phyloP scores from a whole-genome alignment of 2,329 filamentous ascomycete genomes.

The Diaporthe citrichinensis region DNA sequence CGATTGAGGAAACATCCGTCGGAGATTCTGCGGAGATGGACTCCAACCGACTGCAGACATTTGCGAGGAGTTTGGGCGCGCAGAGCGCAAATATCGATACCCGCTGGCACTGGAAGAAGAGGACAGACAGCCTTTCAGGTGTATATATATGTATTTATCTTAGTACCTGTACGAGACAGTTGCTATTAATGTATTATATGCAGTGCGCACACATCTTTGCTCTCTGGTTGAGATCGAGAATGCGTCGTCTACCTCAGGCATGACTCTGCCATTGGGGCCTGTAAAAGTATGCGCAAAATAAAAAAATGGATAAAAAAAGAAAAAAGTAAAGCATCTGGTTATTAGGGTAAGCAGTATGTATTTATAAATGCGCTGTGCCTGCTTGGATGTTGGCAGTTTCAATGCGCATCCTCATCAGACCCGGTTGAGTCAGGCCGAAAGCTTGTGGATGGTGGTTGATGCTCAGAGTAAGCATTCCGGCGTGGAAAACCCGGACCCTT shows the following conservation, averaged over 20 bases:
- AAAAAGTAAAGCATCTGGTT: not conserved
- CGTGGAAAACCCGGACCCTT: not conserved
- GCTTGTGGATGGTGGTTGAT: not conserved
- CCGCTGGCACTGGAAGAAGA: constrained; percentile 31
- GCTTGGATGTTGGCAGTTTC: not conserved
- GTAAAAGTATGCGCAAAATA: not conserved
- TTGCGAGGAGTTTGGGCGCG: constrained; percentile 36
- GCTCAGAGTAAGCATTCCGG: not conserved
- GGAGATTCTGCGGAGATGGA: constrained; percentile 10
- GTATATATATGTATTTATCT: constrained; percentile 28
- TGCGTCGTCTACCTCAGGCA: not conserved
- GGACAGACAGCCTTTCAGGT: constrained; percentile 27
- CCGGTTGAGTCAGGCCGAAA: constrained; percentile 10
- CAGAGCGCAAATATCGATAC: constrained; percentile 36
- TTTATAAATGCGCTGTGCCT: not conserved
- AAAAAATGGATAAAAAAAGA: too few relatives aligned
- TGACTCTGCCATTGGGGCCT: not conserved
- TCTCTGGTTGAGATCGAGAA: not conserved
- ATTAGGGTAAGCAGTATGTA: too few relatives aligned
- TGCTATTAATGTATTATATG: constrained; percentile 39
- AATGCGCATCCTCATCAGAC: not conserved
- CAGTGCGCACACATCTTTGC: not conserved
- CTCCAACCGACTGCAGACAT: not conserved
- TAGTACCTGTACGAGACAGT: constrained; percentile 32
- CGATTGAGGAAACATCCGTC: not conserved